Evolutionary conservation across 164 flowering plant genomes (phyloP), one percentile per base, ranked within the genome.

Genomic region (Nymphaea thermarum): DNA sequence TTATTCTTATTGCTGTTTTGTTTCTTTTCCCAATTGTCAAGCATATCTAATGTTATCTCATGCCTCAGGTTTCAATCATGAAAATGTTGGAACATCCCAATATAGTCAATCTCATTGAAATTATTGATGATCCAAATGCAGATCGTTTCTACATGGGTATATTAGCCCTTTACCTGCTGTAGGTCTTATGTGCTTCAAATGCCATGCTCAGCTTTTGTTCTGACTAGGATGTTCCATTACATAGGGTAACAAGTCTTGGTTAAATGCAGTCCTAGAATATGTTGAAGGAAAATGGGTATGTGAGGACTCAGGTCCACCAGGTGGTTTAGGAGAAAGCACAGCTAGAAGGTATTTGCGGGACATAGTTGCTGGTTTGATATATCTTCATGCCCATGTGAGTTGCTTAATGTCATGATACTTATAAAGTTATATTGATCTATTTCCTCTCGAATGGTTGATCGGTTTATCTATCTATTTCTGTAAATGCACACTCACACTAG

Each of bases 101-200:
- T 75, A 94, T 94, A 66, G 99, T 94, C 68, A 94, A 88, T 83
- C 92, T 94, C 69, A 66, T 88, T 73, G 99, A 94, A 86, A 97
- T 94, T 79, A 91, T 94, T 79, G 90, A 94, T 83, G 99, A 94
- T 80, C 96, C 98, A 68, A 77, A 81, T 66, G 72, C 87, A 45
- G 99, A 94, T 84, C 83, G 87, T 75, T 91, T 94, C 80, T 94
- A 91, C 80, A 91, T 94, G 97, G 99, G 99, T 94, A 94, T 16
- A 65, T 5, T 11, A n/a, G 4, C 12, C 68, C 63, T 59, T 43
- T 63, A 43, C 36, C 36, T 25, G 36, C 36, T 25, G 36, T 25
- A 25, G 36, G 36, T 25, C 36, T 25, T 25, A 25, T 25, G 36
- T 25, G 36, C 36, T 25, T 25, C 36, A 25, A 25, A 0, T 25